These are phyloP conservation scores for Fusarium sp. DNA, from an alignment of 2,329 filamentous ascomycete species.

Conservation along the genomic window DNA sequence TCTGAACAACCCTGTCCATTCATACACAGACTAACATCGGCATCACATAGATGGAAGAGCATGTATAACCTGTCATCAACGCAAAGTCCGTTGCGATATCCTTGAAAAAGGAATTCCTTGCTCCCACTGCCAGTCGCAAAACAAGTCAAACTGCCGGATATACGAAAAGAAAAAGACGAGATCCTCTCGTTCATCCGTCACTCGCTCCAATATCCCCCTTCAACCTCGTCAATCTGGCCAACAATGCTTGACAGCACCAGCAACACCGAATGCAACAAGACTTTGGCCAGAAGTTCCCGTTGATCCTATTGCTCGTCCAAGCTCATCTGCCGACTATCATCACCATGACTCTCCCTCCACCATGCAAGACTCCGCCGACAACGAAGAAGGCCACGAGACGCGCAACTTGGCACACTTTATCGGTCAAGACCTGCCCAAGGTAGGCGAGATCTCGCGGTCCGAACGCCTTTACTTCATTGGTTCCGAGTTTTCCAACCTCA, in stretches of 20 bases:
- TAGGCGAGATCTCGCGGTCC: conserved; percentile 62
- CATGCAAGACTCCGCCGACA: conserved; percentile 33
- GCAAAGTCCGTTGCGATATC: conserved; percentile 67
- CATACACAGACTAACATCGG: neutral
- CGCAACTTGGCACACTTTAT: conserved; percentile 66
- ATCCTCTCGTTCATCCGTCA: conserved; percentile 50
- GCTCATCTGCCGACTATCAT: conserved; percentile 18
- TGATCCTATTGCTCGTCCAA: conserved; percentile 27
- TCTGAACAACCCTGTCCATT: too few species aligned
- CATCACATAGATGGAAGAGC: conserved; percentile 55
- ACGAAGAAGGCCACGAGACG: conserved; percentile 58
- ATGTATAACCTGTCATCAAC: conserved; percentile 64
- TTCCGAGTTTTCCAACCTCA: conserved; percentile 69
- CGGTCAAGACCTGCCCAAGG: conserved; percentile 62
- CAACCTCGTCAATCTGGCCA: conserved; percentile 62
- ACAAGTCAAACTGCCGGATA: conserved; percentile 60
- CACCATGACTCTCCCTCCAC: conserved; percentile 31
- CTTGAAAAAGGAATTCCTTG: conserved; percentile 63
- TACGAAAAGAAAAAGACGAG: conserved; percentile 65
- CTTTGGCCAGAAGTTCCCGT: conserved; percentile 30
- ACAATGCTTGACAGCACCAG: conserved; percentile 50
- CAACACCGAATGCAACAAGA: conserved; percentile 36
- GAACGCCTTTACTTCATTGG: conserved; percentile 69
- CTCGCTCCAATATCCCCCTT: conserved; percentile 58
- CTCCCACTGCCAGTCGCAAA: conserved; percentile 62